These are phyloP conservation scores for Neurospora tetraspora DNA, from an alignment of 495 filamentous ascomycete genomes.

Conservation along the genomic window DNA sequence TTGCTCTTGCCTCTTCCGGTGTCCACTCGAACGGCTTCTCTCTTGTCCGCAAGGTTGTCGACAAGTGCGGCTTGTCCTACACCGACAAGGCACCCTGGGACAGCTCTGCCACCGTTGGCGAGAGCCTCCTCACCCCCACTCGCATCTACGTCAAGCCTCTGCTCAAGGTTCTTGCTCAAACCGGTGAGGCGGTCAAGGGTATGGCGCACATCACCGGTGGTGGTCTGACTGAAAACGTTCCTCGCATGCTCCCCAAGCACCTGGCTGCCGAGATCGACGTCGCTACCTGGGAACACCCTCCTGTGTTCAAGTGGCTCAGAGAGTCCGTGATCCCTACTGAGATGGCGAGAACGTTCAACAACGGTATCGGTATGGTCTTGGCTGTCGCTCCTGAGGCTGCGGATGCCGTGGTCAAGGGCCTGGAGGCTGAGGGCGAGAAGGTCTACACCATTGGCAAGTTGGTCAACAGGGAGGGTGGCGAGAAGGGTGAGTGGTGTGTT, in stretches of 20 bases:
- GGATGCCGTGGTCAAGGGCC: constrained; percentile 39
- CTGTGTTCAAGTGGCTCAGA: constrained; percentile 80
- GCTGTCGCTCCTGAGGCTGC: constrained; percentile 54
- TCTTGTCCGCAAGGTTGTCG: constrained; percentile 78
- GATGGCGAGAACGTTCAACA: constrained; percentile 90
- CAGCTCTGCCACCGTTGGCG: constrained; percentile 43
- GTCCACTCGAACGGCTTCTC: constrained; percentile 95
- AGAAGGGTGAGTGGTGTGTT: constrained; percentile 49
- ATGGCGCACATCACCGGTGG: constrained; percentile 96
- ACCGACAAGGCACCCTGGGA: constrained; percentile 66
- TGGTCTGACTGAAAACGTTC: constrained; percentile 84
- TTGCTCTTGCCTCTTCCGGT: constrained; percentile 75
- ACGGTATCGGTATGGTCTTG: constrained; percentile 83
- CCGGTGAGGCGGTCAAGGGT: constrained; percentile 52
- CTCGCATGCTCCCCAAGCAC: constrained; percentile 72
- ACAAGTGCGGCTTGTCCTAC: constrained; percentile 58
- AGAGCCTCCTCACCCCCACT: constrained; percentile 68
- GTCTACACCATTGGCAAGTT: constrained; percentile 70
- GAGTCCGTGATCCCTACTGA: constrained; percentile 58
- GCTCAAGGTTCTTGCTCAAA: constrained; percentile 48
- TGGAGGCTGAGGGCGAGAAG: constrained; percentile 61
- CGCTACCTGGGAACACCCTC: constrained; percentile 55
- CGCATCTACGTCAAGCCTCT: constrained; percentile 71
- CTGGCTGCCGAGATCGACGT: constrained; percentile 73
- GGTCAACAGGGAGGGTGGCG: constrained; percentile 35